Conservation (phyloP, 2,329 filamentous ascomycete species). For the Diaporthe sp. region DNA sequence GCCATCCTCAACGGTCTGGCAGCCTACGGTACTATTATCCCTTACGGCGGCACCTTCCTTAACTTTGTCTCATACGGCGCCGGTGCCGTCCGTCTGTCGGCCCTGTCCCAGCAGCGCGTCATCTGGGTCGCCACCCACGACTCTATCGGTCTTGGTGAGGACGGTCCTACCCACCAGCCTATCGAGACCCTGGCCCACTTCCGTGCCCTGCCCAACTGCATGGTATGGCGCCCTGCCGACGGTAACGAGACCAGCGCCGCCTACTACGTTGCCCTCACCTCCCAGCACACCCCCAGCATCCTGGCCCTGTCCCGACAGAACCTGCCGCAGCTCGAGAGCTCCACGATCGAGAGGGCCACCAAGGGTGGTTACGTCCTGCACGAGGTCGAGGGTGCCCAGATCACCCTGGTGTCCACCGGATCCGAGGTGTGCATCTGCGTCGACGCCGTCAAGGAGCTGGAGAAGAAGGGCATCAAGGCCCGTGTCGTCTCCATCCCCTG, state of each 20-base stretch:
- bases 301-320: constrained; percentile 97
- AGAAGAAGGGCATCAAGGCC: constrained; percentile 87
- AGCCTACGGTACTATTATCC: constrained; percentile 95
- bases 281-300: constrained; percentile 91
- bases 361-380: constrained; percentile 96
- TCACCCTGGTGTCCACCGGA: constrained; percentile 94
- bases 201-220: constrained; percentile 98
- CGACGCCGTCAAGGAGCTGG: constrained; percentile 91
- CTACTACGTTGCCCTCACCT: constrained; percentile 94
- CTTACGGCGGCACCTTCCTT: constrained; percentile 95
- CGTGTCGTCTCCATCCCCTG: constrained; percentile 97
- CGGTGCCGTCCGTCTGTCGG: constrained; percentile 92
- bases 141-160: constrained; percentile 98
- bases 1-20: constrained; percentile 95
- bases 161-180: constrained; percentile 98
- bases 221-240: constrained; percentile 99
- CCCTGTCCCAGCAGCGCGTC: constrained; percentile 88
- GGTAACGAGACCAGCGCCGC: constrained; percentile 98
- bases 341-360: constrained; percentile 86
- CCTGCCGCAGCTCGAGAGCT: constrained; percentile 96
- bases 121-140: constrained; percentile 99
- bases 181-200: constrained; percentile 99
- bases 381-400: constrained; percentile 84
- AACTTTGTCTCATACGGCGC: constrained; percentile 99
- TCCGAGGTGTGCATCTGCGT: constrained; percentile 96